Evolutionary conservation across 2,329 filamentous ascomycete species (phyloP).

Genomic region (Metarhizium rileyi): DNA sequence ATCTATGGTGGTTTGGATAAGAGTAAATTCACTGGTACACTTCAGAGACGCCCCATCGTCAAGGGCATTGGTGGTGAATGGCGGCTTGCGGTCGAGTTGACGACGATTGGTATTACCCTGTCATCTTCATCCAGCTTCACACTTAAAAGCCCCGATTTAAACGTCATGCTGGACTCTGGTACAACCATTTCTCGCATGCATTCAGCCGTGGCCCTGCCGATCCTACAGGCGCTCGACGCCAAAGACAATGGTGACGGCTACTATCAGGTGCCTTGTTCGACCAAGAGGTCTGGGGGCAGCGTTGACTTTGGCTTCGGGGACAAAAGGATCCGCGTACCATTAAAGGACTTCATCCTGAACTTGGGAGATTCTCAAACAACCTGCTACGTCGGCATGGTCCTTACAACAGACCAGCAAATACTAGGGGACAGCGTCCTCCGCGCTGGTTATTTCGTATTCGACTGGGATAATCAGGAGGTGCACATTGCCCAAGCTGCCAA

Average conservation of each 20-base stretch:
- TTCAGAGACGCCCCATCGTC: slow-evolving; percentile 34
- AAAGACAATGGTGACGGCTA: slow-evolving; percentile 30
- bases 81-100: slow-evolving; percentile 26
- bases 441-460: slow-evolving; percentile 36
- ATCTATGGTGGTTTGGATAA: slow-evolving; percentile 45
- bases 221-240: slow-evolving; percentile 34
- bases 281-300: slow-evolving; percentile 25
- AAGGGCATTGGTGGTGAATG: slow-evolving; percentile 24
- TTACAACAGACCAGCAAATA: slow-evolving; percentile 31
- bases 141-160: slow-evolving; percentile 22
- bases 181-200: slow-evolving; percentile 40
- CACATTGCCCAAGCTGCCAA: slow-evolving; percentile 32
- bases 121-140: slow-evolving; percentile 14
- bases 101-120: slow-evolving; percentile 22
- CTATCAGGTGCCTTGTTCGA: slow-evolving; percentile 34
- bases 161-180: slow-evolving; percentile 43
- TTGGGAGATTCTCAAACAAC: slow-evolving; percentile 19
- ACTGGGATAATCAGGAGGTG: slow-evolving; percentile 33
- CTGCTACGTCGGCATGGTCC: slow-evolving; percentile 34
- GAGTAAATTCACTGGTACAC: slow-evolving; percentile 38
- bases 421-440: slow-evolving; percentile 33
- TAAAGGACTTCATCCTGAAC: slow-evolving; percentile 41
- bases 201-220: slow-evolving; percentile 27
- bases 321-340: slow-evolving; percentile 31
- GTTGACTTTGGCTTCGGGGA: slow-evolving; percentile 39